Evolutionary conservation across 139 green algal species (phyloP).

Genomic region (Microglena sp.): DNA sequence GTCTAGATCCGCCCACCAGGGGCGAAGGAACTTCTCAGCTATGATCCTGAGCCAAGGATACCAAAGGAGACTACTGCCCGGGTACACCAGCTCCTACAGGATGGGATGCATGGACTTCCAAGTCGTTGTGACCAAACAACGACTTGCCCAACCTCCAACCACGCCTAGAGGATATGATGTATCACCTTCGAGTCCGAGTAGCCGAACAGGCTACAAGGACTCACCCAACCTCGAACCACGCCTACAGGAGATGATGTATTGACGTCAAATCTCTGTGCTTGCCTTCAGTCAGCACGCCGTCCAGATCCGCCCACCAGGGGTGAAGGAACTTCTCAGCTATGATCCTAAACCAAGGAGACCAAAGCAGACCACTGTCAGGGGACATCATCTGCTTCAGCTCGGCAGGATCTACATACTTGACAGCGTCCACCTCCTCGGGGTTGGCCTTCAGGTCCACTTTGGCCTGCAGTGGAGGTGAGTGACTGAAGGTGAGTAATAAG

Average conservation of each 20-base stretch:
- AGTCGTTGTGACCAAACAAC: no score
- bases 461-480: no score
- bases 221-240: no score
- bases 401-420: conserved; percentile 44
- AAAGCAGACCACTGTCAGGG: conserved; percentile 45
- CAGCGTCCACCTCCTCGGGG: conserved; percentile 62
- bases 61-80: conserved; percentile 53
- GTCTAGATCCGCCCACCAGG: conserved; percentile 75
- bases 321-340: conserved; percentile 77
- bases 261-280: background rate
- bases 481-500: no score
- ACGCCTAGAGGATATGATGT: no score
- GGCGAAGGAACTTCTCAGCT: conserved; percentile 66
- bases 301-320: conserved; percentile 76
- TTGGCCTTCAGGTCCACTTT: conserved; percentile 63
- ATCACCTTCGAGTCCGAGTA: no score
- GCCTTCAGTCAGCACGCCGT: background rate
- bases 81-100: no score
- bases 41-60: conserved; percentile 95
- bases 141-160: no score
- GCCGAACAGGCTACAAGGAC: no score
- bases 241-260: conserved; percentile 10
- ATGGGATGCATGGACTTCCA: no score
- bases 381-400: conserved; percentile 73
- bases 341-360: conserved; percentile 94